Conservation (phyloP, 169 alveolate genomes). For the Amoebophrya sp. region DNA sequence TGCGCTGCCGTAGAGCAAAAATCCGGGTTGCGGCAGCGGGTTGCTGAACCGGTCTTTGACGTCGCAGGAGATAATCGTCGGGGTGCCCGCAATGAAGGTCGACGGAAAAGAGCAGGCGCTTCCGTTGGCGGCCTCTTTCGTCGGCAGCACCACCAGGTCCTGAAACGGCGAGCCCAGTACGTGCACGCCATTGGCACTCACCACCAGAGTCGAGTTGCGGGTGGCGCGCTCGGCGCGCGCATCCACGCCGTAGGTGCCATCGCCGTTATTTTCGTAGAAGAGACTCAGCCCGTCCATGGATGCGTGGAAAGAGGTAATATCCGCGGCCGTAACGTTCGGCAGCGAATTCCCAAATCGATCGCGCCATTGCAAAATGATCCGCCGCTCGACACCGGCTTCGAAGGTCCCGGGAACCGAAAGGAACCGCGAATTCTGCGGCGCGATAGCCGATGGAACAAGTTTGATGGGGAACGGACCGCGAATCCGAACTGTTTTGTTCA, state of each 20-base stretch:
- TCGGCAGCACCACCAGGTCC: not conserved
- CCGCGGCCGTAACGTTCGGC: not conserved
- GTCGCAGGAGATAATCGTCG: not conserved
- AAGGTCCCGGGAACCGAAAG: not conserved
- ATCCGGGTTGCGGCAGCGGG: not conserved
- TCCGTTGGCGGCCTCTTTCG: constrained; percentile 8
- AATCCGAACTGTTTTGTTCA: not conserved
- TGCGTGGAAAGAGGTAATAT: not conserved
- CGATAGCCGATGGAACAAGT: not conserved
- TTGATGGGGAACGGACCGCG: not conserved
- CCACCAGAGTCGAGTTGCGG: not conserved
- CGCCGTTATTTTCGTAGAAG: not conserved
- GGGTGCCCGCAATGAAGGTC: not conserved
- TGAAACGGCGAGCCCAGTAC: not conserved
- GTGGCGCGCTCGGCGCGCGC: not conserved
- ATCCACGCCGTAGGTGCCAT: not conserved
- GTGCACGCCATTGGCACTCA: not conserved
- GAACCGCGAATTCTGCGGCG: not conserved
- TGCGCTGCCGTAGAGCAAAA: not conserved
- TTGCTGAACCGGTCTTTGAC: not conserved
- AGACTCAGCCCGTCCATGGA: not conserved
- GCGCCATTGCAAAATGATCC: not conserved
- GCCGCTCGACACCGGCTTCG: not conserved
- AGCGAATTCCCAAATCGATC: not conserved
- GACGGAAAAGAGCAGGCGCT: not conserved